A percentile compares a stretch with the other conserved stretches of the same genome.
phyloP scores from a whole-genome alignment of 768 basidiomycete genomes.

The Rhizopogon vulgaris region DNA sequence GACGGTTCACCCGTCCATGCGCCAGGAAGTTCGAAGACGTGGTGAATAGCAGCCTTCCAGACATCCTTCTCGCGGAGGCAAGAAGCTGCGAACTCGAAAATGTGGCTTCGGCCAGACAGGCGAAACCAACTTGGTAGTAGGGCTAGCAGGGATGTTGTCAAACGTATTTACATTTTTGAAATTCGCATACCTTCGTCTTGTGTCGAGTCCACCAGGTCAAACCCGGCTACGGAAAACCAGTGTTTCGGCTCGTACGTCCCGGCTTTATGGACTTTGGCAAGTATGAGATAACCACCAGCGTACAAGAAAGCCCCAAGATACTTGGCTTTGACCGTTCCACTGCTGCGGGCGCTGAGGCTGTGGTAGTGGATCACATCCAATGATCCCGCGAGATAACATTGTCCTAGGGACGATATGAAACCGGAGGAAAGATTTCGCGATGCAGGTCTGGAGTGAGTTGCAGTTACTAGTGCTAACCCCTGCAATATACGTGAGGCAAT shows the following conservation, averaged over 20 bases:
- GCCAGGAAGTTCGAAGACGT: constrained; percentile 34
- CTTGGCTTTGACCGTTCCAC: constrained; percentile 61
- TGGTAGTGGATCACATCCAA: constrained; percentile 81
- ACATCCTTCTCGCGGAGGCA: constrained; percentile 79
- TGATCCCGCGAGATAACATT: constrained; percentile 76
- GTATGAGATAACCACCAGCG: constrained; percentile 73
- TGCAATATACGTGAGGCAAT: constrained; percentile 61
- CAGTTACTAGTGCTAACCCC: constrained; percentile 22
- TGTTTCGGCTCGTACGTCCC: constrained; percentile 81
- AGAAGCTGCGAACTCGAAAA: constrained; percentile 82
- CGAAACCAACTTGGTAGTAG: constrained; percentile 80
- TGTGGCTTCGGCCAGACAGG: constrained; percentile 59
- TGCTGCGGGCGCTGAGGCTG: constrained; percentile 34
- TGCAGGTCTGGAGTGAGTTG: constrained; percentile 22
- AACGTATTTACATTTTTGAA: background rate
- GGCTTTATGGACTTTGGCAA: constrained; percentile 81
- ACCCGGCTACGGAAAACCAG: constrained; percentile 77
- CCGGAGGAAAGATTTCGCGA: constrained; percentile 38
- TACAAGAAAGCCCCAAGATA: constrained; percentile 92
- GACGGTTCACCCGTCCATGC: constrained; percentile 57
- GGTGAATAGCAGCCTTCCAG: constrained; percentile 73
- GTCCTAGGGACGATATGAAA: constrained; percentile 74
- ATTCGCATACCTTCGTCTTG: constrained; percentile 68
- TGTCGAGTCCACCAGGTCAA: constrained; percentile 62
- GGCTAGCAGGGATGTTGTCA: constrained; percentile 35